These are phyloP conservation scores for Eutrema heterophyllum DNA, from an alignment of 345 rosid genomes.

Conservation along the genomic window DNA sequence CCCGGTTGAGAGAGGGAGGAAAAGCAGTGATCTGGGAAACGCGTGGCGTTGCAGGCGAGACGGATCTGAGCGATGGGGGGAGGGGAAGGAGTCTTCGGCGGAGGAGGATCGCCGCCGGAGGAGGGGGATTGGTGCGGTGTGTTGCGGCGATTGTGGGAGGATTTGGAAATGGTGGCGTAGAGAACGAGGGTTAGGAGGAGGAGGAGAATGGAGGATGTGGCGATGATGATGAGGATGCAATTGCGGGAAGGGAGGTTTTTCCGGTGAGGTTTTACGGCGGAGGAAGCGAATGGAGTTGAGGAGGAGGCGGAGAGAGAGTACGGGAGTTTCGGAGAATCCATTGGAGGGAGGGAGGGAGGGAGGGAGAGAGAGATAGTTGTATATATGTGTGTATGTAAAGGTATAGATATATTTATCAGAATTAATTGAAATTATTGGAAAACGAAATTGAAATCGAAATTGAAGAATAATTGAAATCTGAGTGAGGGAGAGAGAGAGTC, in stretches of 20 bases:
- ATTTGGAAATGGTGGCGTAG: constrained; percentile 29
- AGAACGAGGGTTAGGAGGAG: constrained; percentile 29
- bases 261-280: constrained; percentile 23
- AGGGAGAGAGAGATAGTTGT: neutral
- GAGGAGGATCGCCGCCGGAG: neutral
- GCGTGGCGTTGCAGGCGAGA: constrained; percentile 63
- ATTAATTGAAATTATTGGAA: neutral
- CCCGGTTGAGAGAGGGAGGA: constrained; percentile 37
- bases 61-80: constrained; percentile 34
- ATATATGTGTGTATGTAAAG: neutral
- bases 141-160: constrained; percentile 15
- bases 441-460: neutral
- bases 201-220: constrained; percentile 27
- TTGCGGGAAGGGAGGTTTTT: constrained; percentile 15
- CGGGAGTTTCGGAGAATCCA: constrained; percentile 35
- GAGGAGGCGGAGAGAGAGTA: constrained; percentile 31
- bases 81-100: constrained; percentile 1
- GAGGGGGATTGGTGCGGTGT: neutral
- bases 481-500: neutral
- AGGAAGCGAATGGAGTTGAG: constrained; percentile 25
- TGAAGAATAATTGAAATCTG: neutral
- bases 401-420: neutral
- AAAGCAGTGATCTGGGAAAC: constrained; percentile 46
- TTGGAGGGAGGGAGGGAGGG: constrained; percentile 14
- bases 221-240: constrained; percentile 16